Percentiles rank a stretch among this genome's conserved stretches.
phyloP scores from a whole-genome alignment of 768 basidiomycete genomes.

The Boletus sensibilis region DNA sequence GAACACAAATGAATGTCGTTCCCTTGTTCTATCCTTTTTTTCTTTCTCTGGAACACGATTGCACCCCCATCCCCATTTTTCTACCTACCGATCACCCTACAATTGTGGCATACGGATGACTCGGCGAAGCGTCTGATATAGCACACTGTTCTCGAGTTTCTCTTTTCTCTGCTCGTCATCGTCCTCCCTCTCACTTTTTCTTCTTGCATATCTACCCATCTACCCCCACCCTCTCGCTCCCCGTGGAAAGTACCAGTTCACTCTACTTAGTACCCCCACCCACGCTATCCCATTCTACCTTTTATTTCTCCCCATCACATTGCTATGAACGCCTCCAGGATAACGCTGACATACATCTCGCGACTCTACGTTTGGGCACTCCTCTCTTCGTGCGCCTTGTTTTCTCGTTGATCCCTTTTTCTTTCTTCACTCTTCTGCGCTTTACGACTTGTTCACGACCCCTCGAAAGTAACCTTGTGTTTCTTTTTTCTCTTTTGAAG shows the following conservation, averaged over 20 bases:
- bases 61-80: neutral
- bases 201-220: constrained; percentile 10
- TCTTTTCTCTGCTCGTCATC: constrained; percentile 3
- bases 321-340: constrained; percentile 7
- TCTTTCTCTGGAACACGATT: neutral
- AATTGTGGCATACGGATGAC: neutral
- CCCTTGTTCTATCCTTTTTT: neutral
- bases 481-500: neutral
- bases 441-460: constrained; percentile 13
- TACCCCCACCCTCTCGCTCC: constrained; percentile 2
- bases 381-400: neutral
- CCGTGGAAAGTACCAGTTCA: constrained; percentile 12
- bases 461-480: constrained; percentile 6
- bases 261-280: neutral
- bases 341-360: constrained; percentile 3
- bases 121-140: neutral
- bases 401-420: neutral
- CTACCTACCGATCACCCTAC: neutral
- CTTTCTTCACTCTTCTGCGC: neutral
- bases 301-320: neutral
- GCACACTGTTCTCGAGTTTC: neutral
- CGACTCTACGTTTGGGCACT: neutral
- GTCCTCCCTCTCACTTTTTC: neutral
- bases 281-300: neutral
- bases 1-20: neutral